These are phyloP conservation scores for Macrophomina phaseolina DNA, from an alignment of 2,329 filamentous ascomycete species.

Conservation along the genomic window DNA sequence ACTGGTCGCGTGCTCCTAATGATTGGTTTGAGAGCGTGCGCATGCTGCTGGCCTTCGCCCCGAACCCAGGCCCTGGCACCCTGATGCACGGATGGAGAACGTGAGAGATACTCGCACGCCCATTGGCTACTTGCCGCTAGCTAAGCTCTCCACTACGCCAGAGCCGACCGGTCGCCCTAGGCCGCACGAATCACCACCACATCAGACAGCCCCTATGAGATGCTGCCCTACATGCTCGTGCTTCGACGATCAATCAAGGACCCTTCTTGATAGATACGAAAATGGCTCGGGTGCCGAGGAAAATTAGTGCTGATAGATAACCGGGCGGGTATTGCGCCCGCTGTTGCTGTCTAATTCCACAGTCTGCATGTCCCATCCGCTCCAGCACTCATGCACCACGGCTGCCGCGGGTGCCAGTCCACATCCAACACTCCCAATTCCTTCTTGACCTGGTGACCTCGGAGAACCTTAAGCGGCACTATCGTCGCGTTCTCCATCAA, in stretches of 20 bases:
- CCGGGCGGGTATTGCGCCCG: neutral
- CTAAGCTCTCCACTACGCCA: slow-evolving; percentile 5
- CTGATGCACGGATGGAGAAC: slow-evolving; percentile 7
- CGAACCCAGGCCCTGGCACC: slow-evolving; percentile 1
- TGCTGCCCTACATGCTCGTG: slow-evolving; percentile 10
- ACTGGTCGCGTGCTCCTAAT: slow-evolving; percentile 21
- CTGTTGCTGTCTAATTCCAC: slow-evolving; percentile 63
- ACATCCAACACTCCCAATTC: slow-evolving; percentile 91
- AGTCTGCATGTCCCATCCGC: slow-evolving; percentile 91
- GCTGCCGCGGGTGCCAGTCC: slow-evolving; percentile 93
- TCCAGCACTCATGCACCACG: slow-evolving; percentile 93
- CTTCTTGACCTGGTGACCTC: slow-evolving; percentile 84
- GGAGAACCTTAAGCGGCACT: slow-evolving; percentile 92
- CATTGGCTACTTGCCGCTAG: slow-evolving; percentile 11
- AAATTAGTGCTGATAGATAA: slow-evolving; percentile 22
- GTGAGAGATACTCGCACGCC: neutral
- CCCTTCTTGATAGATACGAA: slow-evolving; percentile 15
- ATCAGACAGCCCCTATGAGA: slow-evolving; percentile 10
- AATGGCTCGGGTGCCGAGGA: neutral
- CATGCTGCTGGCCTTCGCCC: neutral
- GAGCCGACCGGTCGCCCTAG: neutral
- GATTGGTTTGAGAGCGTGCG: slow-evolving; percentile 21
- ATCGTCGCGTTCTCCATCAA: slow-evolving; percentile 96
- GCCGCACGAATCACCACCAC: slow-evolving; percentile 2
- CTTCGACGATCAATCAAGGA: slow-evolving; percentile 5